Base-by-base conservation (phyloP, 768 basidiomycete species). In the Coprinopsis marcescibilis region DNA sequence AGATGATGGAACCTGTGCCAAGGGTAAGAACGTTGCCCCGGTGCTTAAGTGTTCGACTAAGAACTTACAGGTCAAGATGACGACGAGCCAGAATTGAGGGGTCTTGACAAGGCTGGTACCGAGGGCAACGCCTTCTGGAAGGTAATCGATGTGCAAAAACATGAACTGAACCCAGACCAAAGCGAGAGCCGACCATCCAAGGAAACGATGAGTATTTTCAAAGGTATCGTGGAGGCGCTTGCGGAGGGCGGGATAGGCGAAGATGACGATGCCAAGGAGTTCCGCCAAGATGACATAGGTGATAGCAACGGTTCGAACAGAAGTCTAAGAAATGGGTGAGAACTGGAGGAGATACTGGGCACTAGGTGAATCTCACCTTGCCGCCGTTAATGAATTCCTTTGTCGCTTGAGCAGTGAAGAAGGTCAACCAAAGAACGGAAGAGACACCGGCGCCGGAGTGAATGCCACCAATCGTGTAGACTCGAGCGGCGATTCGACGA, bases 391-490 rank as follows among this genome's bases (percentile, higher is more conserved):
- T 53, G 33, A 73, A 52, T 52, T 80, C 77, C 49, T 66, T 70
- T 0, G 79, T 80, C 1, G 75, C 76, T 52, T 75, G 71, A 13
- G 59, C 72, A 24, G 74, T 68, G 53, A 77, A 75, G 2, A 74
- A 58, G 27, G 69, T 63, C 20, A 80, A 57, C 79, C 79, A 81
- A 0, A 78, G 62, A 1, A 74, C 58, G 2, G 75, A 77, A 15
- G 77, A 77, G 14, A 74, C 66, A 7, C 72, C 78, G 55, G 70
- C 73, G n/a, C 78, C 78, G 11, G 76, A 78, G 55, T 81, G 79
- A 21, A 80, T 62, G 53, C 79, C 79, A 15, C 78, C 78, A 32
- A 80, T 78, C 44, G 78, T 75, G 50, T 80, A 80, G 1, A 80
- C 78, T 32, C 77, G 66, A 19, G 76, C 79, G 52, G 69, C 72